phyloP scores from a whole-genome alignment of 2,329 filamentous ascomycete species.

The Hypomyces perniciosus region DNA sequence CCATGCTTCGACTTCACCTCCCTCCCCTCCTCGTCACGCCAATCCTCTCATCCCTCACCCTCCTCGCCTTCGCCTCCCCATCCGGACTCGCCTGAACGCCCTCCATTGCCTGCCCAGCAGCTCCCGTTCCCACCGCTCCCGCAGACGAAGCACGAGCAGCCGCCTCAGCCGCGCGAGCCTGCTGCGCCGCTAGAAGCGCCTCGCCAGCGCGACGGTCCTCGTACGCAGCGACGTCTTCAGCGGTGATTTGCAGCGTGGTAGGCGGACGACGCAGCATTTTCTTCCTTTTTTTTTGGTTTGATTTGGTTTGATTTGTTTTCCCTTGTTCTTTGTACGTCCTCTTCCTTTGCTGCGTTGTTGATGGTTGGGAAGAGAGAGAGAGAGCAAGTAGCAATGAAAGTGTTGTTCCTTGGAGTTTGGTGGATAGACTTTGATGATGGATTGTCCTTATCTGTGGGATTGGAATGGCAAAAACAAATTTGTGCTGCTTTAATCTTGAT shows the following conservation, averaged over 20 bases:
- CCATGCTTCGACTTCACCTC: conserved; percentile 1
- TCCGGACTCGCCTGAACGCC: conserved; percentile 25
- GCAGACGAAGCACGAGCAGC: conserved; percentile 15
- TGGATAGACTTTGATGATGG: no score
- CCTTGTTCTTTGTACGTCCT: not conserved
- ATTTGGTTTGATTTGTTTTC: not conserved
- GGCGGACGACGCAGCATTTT: conserved; percentile 61
- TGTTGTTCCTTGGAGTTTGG: no score
- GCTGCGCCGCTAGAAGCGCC: conserved; percentile 29
- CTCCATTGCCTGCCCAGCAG: conserved; percentile 22
- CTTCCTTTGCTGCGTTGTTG: not conserved
- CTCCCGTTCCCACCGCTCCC: conserved; percentile 5
- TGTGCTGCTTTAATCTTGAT: no score
- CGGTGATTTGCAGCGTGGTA: conserved; percentile 61
- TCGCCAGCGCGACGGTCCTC: conserved; percentile 54
- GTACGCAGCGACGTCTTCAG: conserved; percentile 64
- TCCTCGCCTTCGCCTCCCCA: conserved; percentile 19
- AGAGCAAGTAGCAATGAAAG: no score
- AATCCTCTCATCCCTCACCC: conserved; percentile 35
- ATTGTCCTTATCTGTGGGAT: no score
- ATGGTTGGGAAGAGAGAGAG: not conserved
- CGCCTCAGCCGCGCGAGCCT: conserved; percentile 22
- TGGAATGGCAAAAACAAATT: no score
- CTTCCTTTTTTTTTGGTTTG: conserved; percentile 2
- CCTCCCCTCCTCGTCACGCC: conserved; percentile 25